These are phyloP conservation scores for Thelephora terrestris DNA, from an alignment of 1,284 basidiomycete species.

Conservation along the genomic window DNA sequence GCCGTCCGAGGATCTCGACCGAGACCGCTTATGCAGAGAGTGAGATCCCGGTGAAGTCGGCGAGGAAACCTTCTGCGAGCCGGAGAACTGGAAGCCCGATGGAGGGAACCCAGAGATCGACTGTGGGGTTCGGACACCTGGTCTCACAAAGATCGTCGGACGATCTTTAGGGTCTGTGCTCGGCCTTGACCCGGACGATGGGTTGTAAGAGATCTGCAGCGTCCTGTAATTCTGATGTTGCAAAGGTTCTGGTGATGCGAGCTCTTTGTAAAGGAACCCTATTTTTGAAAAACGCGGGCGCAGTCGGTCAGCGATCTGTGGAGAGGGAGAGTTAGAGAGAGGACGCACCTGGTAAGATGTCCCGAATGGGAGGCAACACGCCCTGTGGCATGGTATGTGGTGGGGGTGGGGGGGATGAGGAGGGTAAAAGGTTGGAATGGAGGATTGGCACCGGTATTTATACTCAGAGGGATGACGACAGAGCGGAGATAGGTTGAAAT, in stretches of 20 bases:
- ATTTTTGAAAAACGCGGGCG: no score
- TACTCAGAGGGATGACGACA: no score
- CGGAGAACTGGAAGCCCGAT: background rate
- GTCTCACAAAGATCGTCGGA: no score
- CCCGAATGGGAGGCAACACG: background rate
- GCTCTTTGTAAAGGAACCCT: no score
- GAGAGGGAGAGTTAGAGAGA: background rate
- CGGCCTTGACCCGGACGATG: no score
- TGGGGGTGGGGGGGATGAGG: background rate
- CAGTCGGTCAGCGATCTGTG: background rate
- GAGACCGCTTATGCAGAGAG: background rate
- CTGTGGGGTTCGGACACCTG: background rate
- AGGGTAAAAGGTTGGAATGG: no score
- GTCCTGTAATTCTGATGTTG: no score
- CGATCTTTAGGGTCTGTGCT: no score
- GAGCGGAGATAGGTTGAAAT: no score
- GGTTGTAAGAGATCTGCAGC: no score
- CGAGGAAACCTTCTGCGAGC: background rate
- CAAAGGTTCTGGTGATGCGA: no score
- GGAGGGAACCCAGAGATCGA: background rate
- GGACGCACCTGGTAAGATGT: background rate
- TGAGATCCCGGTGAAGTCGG: background rate
- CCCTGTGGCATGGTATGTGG: background rate
- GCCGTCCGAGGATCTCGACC: conserved; percentile 1
- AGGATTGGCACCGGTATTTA: no score